phyloP scores from a whole-genome alignment of 345 rosid species.

The Fremontodendron californicum region DNA sequence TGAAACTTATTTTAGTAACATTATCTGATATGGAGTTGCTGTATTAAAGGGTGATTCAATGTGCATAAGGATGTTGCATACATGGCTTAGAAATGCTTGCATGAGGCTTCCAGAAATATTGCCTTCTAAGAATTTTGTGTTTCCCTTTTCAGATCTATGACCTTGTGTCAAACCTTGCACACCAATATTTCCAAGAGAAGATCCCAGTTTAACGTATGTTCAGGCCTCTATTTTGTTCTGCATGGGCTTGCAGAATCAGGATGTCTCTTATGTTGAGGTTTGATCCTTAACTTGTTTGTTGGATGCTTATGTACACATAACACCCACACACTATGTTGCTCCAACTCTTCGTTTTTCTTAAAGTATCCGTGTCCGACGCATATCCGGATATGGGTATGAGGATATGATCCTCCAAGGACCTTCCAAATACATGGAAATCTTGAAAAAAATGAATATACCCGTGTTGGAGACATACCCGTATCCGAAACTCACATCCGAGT shows the following conservation, averaged over 20 bases:
- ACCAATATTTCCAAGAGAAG: constrained; percentile 71
- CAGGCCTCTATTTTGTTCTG: constrained; percentile 82
- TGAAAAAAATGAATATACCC: too few species aligned
- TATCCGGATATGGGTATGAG: too few species aligned
- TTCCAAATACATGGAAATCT: too few species aligned
- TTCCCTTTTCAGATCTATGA: constrained; percentile 50
- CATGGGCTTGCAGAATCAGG: constrained; percentile 77
- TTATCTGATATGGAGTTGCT: background rate
- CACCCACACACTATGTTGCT: too few species aligned
- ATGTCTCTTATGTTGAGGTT: constrained; percentile 69
- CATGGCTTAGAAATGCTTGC: background rate
- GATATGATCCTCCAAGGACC: too few species aligned
- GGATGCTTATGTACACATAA: background rate
- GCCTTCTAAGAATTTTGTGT: constrained; percentile 1
- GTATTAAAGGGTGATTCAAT: background rate
- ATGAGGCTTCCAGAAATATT: background rate
- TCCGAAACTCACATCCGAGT: too few species aligned
- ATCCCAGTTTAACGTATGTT: constrained; percentile 71
- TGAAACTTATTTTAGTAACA: background rate
- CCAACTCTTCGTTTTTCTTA: too few species aligned
- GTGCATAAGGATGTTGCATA: background rate
- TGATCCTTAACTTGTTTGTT: constrained; percentile 18
- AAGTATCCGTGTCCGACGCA: too few species aligned
- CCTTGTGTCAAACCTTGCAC: constrained; percentile 65
- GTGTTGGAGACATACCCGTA: too few species aligned